Evolutionary conservation across 371 early-diverging fungal species (phyloP), one percentile per base, ranked within the genome.

Genomic region (Funneliformis caledonium): DNA sequence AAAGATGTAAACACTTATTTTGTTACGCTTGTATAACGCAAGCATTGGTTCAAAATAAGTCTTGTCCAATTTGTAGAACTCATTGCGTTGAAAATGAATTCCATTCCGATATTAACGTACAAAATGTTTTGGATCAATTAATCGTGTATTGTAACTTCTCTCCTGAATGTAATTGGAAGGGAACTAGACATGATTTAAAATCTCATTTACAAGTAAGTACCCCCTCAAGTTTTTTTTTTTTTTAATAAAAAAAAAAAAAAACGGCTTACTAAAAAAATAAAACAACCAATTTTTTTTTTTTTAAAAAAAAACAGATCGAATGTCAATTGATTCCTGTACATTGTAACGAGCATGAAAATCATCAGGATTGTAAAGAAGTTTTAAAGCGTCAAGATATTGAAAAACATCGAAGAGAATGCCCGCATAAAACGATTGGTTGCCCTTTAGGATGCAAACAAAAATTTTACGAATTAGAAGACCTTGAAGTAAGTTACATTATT

Each of bases 311-410:
- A 26, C 26, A 72, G 50, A n/a, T 60, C 2, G 59, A 52, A 2
- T 80, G 80, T 59, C 80, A 72, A 43, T 80, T 31, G 26, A 60
- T 76, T 8, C 80, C 80, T 31, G 80, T 80, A 52, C 33, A 48
- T 62, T 80, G 80, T 67, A 80, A 80, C 33, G 80, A 80, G 78
- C 80, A 80, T 65, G 76, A 80, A 50, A 43, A 80, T 65, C 80
- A 80, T 65, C 80, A 78, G 14, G 79, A 80, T 43, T 80, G 80
- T 69, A 72, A 72, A 26, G 59, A 47, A n/a, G 72, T 75, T 61
- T 75, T 80, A 9, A 31, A 47, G 50, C 50, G 80, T 43, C 52
- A 75, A 52, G 60, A 72, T 7, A 80, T 80, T 22, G 75, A 77
- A 10, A 64, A 47, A 12, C 80, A 80, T 64, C 37, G 80, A 45